Evolutionary conservation across 2,329 filamentous ascomycete species (phyloP).

Genomic region (Helotiales sp.): DNA sequence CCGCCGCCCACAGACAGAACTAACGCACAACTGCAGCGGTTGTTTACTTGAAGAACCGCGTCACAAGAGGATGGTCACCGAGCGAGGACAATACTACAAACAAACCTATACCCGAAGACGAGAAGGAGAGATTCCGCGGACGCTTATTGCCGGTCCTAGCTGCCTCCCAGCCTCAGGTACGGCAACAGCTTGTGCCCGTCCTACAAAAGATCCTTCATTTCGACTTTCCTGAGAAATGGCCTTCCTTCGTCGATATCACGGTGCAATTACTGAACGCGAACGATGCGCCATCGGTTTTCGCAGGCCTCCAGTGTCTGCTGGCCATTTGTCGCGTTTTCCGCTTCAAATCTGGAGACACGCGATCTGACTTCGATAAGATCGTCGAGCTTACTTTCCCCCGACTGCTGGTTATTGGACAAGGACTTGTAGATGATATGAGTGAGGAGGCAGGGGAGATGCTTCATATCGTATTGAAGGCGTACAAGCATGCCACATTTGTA

Average conservation of each 20-base stretch:
- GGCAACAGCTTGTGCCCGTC: constrained; percentile 89
- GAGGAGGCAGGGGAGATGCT: constrained; percentile 96
- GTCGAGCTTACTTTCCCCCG: constrained; percentile 89
- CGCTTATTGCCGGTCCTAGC: constrained; percentile 88
- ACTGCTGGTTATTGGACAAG: constrained; percentile 81
- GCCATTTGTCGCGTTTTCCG: constrained; percentile 94
- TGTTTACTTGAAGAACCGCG: constrained; percentile 97
- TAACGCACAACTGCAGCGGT: constrained; percentile 62
- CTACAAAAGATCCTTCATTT: constrained; percentile 94
- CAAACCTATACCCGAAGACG: constrained; percentile 79
- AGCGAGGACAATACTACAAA: constrained; percentile 68
- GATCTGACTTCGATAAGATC: constrained; percentile 90
- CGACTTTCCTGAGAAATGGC: constrained; percentile 95
- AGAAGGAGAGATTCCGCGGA: constrained; percentile 84
- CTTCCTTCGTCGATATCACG: constrained; percentile 89
- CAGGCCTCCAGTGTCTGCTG: constrained; percentile 89
- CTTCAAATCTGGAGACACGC: constrained; percentile 80
- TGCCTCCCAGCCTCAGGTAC: constrained; percentile 74
- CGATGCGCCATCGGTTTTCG: constrained; percentile 83
- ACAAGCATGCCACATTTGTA: constrained; percentile 98
- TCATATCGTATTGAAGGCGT: constrained; percentile 90
- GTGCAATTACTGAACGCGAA: constrained; percentile 85
- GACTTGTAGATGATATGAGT: constrained; percentile 86
- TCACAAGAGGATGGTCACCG: constrained; percentile 86
- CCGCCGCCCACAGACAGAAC: constrained; percentile 31